Base-by-base conservation (phyloP, 345 rosid genomes). In the Euphorbia peplus region DNA sequence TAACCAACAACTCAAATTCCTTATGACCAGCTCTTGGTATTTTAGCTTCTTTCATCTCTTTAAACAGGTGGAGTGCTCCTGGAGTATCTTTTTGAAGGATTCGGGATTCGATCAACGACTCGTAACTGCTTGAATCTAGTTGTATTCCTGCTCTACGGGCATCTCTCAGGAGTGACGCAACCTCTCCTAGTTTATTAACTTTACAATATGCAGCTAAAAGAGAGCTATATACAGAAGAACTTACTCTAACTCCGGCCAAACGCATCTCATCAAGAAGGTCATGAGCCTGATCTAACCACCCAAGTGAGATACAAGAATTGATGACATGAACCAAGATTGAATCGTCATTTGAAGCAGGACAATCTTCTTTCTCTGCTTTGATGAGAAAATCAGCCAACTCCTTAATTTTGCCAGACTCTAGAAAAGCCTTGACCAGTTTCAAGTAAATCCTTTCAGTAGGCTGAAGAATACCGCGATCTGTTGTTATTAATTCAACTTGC, bases 191-290 rank as follows among this genome's bases (percentile, higher is more conserved):
- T 66, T 80, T 85, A 73, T 88, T 84, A 62, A 86, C 86, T 75
- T 82, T 76, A 73, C 89, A 86, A 69, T 90, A 95, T 62, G 95
- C 95, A 76, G 80, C 87, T 55, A 95, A 73, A 50, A 95, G 92
- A 10, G 89, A 85, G 22, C 85, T 70, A 73, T 91, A 95, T 26
- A 85, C 74, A n/a, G 88, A 82, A 69, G 97, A 82, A 76, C 87
- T 72, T 0, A 84, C 81, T 83, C 89, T 83, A 56, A 85, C 82
- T 60, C 96, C 95, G 74, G 88, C 81, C 70, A 86, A 70, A 62
- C 89, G 86, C 90, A 91, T 88, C 78, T 95, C 99, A 55, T 95
- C 95, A 30, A 95, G 89, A 73, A 95, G 86, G 78, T 95, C 99
- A 71, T 95, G 92, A 4, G 96, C 96, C 76, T 87, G 84, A 75